Base-by-base conservation (phyloP, 2,329 filamentous ascomycete species). In the Claviceps citrina region DNA sequence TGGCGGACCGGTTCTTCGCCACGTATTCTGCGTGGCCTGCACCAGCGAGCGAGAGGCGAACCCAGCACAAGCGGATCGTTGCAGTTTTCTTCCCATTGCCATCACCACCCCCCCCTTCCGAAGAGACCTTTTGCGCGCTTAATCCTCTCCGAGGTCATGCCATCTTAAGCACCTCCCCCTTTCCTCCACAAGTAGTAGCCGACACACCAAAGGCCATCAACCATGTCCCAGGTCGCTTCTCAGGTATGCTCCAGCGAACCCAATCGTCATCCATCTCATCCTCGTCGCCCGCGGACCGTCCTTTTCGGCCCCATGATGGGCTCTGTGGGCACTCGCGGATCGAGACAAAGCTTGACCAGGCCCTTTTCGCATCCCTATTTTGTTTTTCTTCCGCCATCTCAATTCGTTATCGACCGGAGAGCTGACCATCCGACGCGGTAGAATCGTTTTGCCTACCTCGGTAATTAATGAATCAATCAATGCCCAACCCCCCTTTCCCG, bases 381-480 rank as follows among this genome's bases (percentile, higher is more conserved):
- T n/a, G n/a, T n/a, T n/a, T n/a, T n/a, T n/a, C n/a, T n/a, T n/a
- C n/a, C n/a, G n/a, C n/a, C n/a, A n/a, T n/a, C n/a, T 24, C 19
- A 38, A 18, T 31, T 9, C 2, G 6, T 7, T 7, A 2, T 32
- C 24, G 24, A 27, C 12, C 7, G 16, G 9, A 31, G 8, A 27
- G 36, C 41, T 43, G 31, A 43, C 31, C 8, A 2, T 8, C 13
- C 8, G 12, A 22, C 12, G 5, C 30, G 31, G 20, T 53, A 96
- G 91, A 98, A 98, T 76, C 80, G 84, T 61, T 96, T 84, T 76
- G 89, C 91, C 76, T 81, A 93, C 71, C 85, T 98, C 76, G 89
- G 91, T 96, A n/a, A n/a, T n/a, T n/a, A n/a, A 93, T 58, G 66
- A 59, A 51, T n/a, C n/a, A n/a, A n/a, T n/a, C 47, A 15, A 47